Evolutionary conservation across 306 rosid species (phyloP).

Genomic region (Castanea sativa): DNA sequence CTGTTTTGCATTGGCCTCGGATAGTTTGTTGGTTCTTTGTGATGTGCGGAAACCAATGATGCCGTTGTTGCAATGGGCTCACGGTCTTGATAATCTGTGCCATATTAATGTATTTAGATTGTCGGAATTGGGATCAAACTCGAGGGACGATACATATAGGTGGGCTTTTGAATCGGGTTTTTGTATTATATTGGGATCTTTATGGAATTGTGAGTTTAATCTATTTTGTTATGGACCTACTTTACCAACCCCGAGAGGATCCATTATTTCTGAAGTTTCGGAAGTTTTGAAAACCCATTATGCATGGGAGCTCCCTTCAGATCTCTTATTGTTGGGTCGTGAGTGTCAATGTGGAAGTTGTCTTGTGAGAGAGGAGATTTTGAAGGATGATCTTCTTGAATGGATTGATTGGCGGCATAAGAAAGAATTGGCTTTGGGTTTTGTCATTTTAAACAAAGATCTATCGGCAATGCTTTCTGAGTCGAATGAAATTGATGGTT

Average conservation of each 20-base stretch:
- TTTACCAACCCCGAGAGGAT: constrained; percentile 28
- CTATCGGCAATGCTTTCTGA: constrained; percentile 29
- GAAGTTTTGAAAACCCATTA: constrained; percentile 27
- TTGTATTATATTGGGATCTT: constrained; percentile 64
- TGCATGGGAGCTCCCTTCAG: constrained; percentile 71
- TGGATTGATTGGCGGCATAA: constrained; percentile 76
- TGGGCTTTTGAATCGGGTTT: constrained; percentile 61
- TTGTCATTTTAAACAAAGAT: constrained; percentile 32
- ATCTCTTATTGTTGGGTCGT: constrained; percentile 38
- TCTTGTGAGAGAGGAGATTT: constrained; percentile 52
- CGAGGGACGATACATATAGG: constrained; percentile 33
- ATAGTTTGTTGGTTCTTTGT: constrained; percentile 46
- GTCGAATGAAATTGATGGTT: constrained; percentile 56
- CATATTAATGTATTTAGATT: constrained; percentile 42
- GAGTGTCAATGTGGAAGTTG: constrained; percentile 58
- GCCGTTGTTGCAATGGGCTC: constrained; percentile 64
- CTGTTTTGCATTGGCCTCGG: constrained; percentile 54
- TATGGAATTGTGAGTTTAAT: constrained; percentile 59
- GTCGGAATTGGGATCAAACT: constrained; percentile 35
- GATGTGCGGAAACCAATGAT: constrained; percentile 59
- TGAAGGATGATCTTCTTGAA: constrained; percentile 57
- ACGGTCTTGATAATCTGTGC: constrained; percentile 46
- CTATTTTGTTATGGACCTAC: constrained; percentile 59
- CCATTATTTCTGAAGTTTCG: constrained; percentile 31
- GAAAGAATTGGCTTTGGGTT: constrained; percentile 69